These are phyloP conservation scores for Xanthoconium stramineum DNA, from an alignment of 768 basidiomycete species.

Conservation along the genomic window DNA sequence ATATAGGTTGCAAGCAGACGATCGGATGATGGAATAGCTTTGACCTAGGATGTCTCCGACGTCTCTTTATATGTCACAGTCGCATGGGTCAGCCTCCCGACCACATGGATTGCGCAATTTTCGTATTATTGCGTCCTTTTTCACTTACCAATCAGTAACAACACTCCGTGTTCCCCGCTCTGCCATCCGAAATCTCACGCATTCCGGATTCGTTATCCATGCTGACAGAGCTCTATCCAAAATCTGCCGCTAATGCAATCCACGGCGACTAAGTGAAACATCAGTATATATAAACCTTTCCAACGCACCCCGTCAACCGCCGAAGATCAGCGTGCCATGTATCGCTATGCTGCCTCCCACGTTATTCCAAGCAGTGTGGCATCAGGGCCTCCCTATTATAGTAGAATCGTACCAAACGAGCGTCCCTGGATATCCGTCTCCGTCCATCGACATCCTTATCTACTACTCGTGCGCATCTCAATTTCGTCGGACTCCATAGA, in stretches of 20 bases:
- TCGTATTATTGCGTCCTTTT: too few species aligned
- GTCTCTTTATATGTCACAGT: not conserved
- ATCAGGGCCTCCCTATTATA: too few species aligned
- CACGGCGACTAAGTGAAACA: too few species aligned
- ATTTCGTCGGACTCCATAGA: constrained; percentile 66
- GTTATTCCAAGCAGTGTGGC: not conserved
- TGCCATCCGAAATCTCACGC: constrained; percentile 11
- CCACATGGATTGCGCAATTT: not conserved
- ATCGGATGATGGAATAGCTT: not conserved
- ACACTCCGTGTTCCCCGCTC: not conserved
- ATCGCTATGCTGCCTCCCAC: not conserved
- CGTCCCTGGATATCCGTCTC: too few species aligned
- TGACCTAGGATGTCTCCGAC: not conserved
- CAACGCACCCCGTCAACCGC: too few species aligned
- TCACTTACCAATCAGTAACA: too few species aligned
- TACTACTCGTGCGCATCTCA: constrained; percentile 43
- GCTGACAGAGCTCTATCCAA: too few species aligned
- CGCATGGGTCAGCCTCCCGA: not conserved
- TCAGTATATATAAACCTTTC: too few species aligned
- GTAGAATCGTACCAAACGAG: too few species aligned
- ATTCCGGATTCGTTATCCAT: too few species aligned
- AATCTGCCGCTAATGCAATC: too few species aligned
- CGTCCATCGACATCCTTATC: not conserved
- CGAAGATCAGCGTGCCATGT: too few species aligned
- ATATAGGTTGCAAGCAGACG: constrained; percentile 1